Evolutionary conservation across 2,329 filamentous ascomycete species (phyloP).

Genomic region (Dothistroma pini): DNA sequence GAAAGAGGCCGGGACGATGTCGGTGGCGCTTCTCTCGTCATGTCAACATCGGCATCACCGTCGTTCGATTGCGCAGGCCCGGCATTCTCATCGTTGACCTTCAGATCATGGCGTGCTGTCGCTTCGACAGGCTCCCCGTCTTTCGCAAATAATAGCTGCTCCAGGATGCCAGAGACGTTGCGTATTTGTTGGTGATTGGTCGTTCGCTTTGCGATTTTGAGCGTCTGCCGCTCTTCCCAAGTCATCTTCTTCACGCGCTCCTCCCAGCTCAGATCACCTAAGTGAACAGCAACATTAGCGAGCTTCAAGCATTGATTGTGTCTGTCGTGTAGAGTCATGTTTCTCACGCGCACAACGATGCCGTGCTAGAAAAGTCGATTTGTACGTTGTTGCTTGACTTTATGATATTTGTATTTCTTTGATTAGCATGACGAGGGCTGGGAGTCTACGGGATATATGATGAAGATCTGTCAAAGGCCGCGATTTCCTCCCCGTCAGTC

Average conservation of each 20-base stretch:
- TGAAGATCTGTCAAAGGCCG: not conserved
- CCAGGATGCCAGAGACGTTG: not conserved
- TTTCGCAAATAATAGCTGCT: not conserved
- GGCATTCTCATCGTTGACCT: not conserved
- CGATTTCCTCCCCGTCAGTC: not conserved
- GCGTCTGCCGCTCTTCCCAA: not conserved
- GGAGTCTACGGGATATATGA: not conserved
- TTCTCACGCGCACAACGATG: no score
- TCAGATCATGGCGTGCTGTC: not conserved
- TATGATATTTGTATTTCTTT: not conserved
- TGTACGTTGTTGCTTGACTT: not conserved
- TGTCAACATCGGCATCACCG: not conserved
- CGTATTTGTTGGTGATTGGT: not conserved
- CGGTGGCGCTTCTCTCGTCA: not conserved
- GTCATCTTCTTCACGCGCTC: not conserved
- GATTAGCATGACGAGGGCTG: not conserved
- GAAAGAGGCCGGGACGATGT: not conserved
- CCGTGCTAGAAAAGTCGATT: no score
- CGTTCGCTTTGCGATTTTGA: not conserved
- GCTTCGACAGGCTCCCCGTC: not conserved
- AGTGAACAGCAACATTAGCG: not conserved
- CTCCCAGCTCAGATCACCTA: not conserved
- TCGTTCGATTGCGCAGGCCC: not conserved
- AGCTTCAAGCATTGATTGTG: not conserved
- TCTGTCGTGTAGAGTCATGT: not conserved